These are phyloP conservation scores for Linnemannia schmuckeri DNA, from an alignment of 192 early-diverging fungal species.

Conservation along the genomic window DNA sequence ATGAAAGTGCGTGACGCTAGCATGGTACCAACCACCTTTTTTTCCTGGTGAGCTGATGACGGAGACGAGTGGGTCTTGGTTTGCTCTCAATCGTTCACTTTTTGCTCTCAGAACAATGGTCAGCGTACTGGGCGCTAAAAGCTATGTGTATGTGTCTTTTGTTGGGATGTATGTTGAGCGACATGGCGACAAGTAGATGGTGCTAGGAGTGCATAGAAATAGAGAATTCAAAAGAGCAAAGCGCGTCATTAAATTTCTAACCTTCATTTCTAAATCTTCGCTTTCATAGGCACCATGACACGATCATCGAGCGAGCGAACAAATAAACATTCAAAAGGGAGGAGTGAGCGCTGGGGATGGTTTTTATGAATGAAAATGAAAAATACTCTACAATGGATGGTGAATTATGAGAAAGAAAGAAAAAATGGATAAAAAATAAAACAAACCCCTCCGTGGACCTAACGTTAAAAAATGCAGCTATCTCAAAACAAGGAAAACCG, in stretches of 20 bases:
- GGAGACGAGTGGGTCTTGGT: not conserved
- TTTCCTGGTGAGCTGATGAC: not conserved
- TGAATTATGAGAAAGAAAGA: conserved; percentile 35
- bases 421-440: conserved; percentile 12
- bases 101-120: not conserved
- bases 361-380: conserved; percentile 8
- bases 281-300: not conserved
- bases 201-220: not conserved
- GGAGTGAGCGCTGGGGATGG: not conserved
- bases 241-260: not conserved
- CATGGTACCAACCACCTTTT: not conserved
- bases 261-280: not conserved
- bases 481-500: conserved; percentile 4
- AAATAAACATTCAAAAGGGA: not conserved
- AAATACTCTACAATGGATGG: conserved; percentile 10
- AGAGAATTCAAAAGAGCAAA: not conserved
- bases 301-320: not conserved
- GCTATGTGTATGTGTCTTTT: not conserved
- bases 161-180: not conserved
- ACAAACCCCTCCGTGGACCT: conserved; percentile 4
- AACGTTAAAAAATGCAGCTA: not conserved
- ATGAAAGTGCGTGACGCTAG: not conserved
- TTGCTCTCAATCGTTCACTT: not conserved
- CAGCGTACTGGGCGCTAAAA: not conserved
- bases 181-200: not conserved